Evolutionary conservation across 192 early-diverging fungal genomes (phyloP), one percentile per base, ranked within the genome.

Genomic region (Coemansia sp.): DNA sequence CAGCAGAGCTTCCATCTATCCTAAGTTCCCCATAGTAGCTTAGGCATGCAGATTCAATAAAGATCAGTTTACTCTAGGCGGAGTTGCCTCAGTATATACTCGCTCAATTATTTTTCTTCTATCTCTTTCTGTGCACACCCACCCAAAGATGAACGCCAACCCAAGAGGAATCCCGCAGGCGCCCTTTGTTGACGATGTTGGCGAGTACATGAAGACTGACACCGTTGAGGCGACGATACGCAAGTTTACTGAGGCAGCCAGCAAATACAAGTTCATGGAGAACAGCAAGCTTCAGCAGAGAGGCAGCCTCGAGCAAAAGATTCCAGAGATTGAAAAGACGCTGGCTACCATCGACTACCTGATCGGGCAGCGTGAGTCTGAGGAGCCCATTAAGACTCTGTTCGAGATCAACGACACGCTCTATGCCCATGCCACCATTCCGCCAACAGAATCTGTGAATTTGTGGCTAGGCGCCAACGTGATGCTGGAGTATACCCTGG

Each of bases 241-340:
- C 61, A 99, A 98, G 82, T 95, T 99, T 66, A 89, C 94, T 68
- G 97, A 98, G 80, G 94, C 94, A 63, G 87, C 90, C 38, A 87
- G 96, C 58, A 99, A 99, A 79, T 99, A 97, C 90, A 94, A 92
- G 79, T 98, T 94, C 73, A 99, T 99, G 97, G 95, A 99, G 76
- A 83, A 88, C 70, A 95, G 94, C 69, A 85, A 93, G 75, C 77
- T 94, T 17, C 93, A 94, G 67, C 92, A 94, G 67, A 91, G 90
- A 70, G 85, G 86, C 36, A 86, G 87, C 46, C 87, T 99, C 21
- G 93, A 96, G 68, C 84, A 89, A 31, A 99, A 99, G 85, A 92
- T 99, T 42, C 97, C 97, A 4, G 95, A 99, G 76, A 94, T 99
- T 64, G 88, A 93, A 83, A 98, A 98, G 80, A 95, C 94, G 0